Percentiles rank a stretch among this genome's conserved stretches.
These are phyloP conservation scores for Canna indica DNA, from an alignment of 176 grass and related monocot genomes.

Conservation along the genomic window DNA sequence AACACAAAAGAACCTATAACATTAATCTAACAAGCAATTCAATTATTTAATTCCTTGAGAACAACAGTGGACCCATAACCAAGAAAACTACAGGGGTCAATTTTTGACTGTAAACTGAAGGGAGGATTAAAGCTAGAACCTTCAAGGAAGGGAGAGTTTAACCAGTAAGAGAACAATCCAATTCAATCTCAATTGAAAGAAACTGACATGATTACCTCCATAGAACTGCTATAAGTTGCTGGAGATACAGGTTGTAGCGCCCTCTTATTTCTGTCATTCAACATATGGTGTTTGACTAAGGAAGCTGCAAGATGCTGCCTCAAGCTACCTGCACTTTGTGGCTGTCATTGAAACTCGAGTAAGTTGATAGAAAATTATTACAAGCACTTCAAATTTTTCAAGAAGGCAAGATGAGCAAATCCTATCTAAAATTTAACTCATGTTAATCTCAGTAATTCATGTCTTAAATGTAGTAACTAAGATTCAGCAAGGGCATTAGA, in stretches of 20 bases:
- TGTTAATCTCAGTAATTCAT: not conserved
- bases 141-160: not conserved
- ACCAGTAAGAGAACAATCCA: not conserved
- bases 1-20: not conserved
- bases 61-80: not conserved
- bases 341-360: slow-evolving; percentile 22
- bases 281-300: slow-evolving; percentile 41
- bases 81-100: not conserved
- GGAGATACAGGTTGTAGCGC: slow-evolving; percentile 40
- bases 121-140: not conserved
- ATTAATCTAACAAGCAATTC: not conserved
- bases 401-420: not conserved
- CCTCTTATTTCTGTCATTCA: slow-evolving; percentile 49
- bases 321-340: slow-evolving; percentile 47
- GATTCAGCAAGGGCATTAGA: not conserved
- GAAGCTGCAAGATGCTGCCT: slow-evolving; percentile 36
- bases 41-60: not conserved
- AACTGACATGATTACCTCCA: slow-evolving; percentile 43
- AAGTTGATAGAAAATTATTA: not conserved
- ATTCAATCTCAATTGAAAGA: not conserved
- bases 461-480: not conserved
- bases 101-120: not conserved
- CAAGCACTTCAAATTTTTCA: not conserved
- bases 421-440: not conserved
- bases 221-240: slow-evolving; percentile 72